These are phyloP conservation scores for Mortierella sp. DNA, from an alignment of 371 early-diverging fungal genomes.

Conservation along the genomic window DNA sequence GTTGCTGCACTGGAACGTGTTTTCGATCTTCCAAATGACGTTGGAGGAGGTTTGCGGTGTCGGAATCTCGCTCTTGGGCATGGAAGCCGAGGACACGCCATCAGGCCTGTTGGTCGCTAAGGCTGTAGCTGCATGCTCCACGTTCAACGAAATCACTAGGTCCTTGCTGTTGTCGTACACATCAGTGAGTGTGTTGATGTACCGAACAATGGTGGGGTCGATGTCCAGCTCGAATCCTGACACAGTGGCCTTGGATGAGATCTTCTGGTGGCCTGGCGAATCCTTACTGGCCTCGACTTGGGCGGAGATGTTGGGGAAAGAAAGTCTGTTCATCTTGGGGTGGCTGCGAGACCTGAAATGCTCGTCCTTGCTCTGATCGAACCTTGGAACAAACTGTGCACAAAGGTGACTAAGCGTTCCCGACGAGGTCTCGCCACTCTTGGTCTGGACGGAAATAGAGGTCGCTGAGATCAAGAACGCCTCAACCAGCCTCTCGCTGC, in stretches of 20 bases:
- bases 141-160: conserved; percentile 34
- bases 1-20: conserved; percentile 54
- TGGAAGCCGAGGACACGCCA: conserved; percentile 12
- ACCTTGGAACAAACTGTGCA: conserved; percentile 80
- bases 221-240: conserved; percentile 78
- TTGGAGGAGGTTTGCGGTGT: conserved; percentile 23
- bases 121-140: conserved; percentile 30
- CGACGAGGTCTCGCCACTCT: conserved; percentile 70
- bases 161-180: conserved; percentile 73
- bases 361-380: conserved; percentile 79
- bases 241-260: conserved; percentile 67
- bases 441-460: conserved; percentile 70
- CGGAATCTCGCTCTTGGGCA: conserved; percentile 23
- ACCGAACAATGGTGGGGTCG: conserved; percentile 77
- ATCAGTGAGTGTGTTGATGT: conserved; percentile 75
- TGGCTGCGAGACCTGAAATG: conserved; percentile 78
- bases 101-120: conserved; percentile 32
- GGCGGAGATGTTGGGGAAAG: conserved; percentile 71
- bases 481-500: conserved; percentile 44
- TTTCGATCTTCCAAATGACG: conserved; percentile 55
- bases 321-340: conserved; percentile 77
- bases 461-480: conserved; percentile 77
- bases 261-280: conserved; percentile 61
- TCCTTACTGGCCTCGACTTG: conserved; percentile 65
- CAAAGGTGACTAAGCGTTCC: conserved; percentile 72